These are phyloP conservation scores for Chaetothyriales sp. DNA, from an alignment of 2,329 filamentous ascomycete genomes.

Conservation along the genomic window DNA sequence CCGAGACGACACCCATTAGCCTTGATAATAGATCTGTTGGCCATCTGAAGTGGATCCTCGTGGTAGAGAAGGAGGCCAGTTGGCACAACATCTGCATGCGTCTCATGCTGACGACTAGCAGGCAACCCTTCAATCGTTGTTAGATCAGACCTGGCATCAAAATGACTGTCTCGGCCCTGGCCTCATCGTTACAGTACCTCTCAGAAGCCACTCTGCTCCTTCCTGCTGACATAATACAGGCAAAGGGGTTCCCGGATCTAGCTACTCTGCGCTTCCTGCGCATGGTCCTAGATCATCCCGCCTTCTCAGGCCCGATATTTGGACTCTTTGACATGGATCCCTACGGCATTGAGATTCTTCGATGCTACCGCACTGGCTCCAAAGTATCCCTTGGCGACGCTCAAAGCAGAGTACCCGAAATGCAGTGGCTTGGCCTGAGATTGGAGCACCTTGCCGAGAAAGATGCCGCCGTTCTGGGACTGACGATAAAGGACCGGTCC, in stretches of 20 bases:
- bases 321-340: conserved; percentile 48
- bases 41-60: conserved; percentile 42
- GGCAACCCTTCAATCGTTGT: conserved; percentile 48
- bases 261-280: conserved; percentile 42
- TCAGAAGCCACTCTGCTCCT: background rate
- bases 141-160: conserved; percentile 35
- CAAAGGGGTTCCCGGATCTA: conserved; percentile 52
- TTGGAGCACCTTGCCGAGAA: conserved; percentile 25
- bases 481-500: conserved; percentile 41
- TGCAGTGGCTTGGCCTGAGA: conserved; percentile 48
- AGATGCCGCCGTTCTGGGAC: conserved; percentile 26
- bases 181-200: conserved; percentile 42
- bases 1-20: conserved; percentile 3
- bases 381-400: conserved; percentile 42
- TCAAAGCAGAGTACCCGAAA: conserved; percentile 31
- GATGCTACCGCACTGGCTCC: conserved; percentile 51
- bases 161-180: conserved; percentile 30
- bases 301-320: conserved; percentile 30
- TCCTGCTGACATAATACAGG: conserved; percentile 26
- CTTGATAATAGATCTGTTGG: conserved; percentile 2
- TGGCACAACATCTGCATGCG: background rate
- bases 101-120: conserved; percentile 19
- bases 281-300: conserved; percentile 23
- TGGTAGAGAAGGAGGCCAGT: conserved; percentile 50
- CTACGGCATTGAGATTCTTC: conserved; percentile 49